phyloP scores from a whole-genome alignment of 805 yeast genomes.

The Teunomyces panamensis region DNA sequence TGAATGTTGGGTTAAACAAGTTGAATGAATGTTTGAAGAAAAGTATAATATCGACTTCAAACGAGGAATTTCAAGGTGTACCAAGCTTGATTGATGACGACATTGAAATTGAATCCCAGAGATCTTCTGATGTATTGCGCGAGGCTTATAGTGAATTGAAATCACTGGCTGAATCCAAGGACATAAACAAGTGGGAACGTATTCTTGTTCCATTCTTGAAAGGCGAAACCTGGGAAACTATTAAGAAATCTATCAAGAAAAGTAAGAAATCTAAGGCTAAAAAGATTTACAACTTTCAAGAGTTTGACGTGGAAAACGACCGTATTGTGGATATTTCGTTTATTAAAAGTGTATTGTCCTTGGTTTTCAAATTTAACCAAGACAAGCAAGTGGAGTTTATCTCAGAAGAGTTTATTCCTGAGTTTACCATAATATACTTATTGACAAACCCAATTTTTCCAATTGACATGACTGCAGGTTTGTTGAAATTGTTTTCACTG shows the following conservation, averaged over 20 bases:
- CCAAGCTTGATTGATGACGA: conserved; percentile 20
- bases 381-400: conserved; percentile 21
- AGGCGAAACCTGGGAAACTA: conserved; percentile 23
- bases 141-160: conserved; percentile 25
- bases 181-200: conserved; percentile 25
- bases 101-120: conserved; percentile 15
- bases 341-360: conserved; percentile 42
- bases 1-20: conserved; percentile 65
- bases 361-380: conserved; percentile 32
- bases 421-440: conserved; percentile 62
- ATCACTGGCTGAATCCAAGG: conserved; percentile 13
- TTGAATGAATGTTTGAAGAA: conserved; percentile 71
- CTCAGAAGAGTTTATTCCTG: conserved; percentile 43
- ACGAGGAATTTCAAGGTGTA: conserved; percentile 24
- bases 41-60: conserved; percentile 30
- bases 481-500: conserved; percentile 48
- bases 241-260: conserved; percentile 14
- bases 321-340: conserved; percentile 60
- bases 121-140: conserved; percentile 15
- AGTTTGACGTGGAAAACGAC: conserved; percentile 64
- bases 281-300: conserved; percentile 27
- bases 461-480: conserved; percentile 47
- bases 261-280: conserved; percentile 10
- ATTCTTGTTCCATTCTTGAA: conserved; percentile 31
- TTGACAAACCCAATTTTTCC: conserved; percentile 90